These are phyloP conservation scores for Colletotrichum magnum DNA, from an alignment of 2,329 filamentous ascomycete genomes.

Conservation along the genomic window DNA sequence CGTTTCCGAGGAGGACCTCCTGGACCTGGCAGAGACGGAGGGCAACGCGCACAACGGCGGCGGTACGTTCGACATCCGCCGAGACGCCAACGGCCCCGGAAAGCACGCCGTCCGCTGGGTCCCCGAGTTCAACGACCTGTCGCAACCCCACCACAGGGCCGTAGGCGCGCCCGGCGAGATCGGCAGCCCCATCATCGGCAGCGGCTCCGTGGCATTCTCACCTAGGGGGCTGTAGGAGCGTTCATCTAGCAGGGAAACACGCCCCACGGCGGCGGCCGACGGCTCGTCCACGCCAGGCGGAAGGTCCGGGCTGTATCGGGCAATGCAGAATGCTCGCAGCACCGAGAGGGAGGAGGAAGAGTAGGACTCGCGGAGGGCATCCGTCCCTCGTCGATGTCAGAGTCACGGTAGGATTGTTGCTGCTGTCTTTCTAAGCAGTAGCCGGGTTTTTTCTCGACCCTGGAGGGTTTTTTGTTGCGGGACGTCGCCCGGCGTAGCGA, in stretches of 20 bases:
- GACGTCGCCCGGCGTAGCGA: neutral
- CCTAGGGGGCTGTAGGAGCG: constrained; percentile 37
- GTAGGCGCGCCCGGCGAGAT: constrained; percentile 77
- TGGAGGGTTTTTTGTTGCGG: neutral
- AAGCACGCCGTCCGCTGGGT: constrained; percentile 68
- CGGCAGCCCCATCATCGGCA: constrained; percentile 73
- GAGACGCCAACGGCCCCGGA: constrained; percentile 58
- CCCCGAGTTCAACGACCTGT: constrained; percentile 61
- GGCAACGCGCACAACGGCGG: constrained; percentile 90
- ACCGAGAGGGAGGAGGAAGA: neutral
- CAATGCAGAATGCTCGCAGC: constrained; percentile 10
- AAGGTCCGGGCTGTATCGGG: constrained; percentile 5
- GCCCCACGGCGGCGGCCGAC: neutral
- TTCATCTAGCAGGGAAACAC: constrained; percentile 13
- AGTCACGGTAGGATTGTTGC: neutral
- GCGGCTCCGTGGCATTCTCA: constrained; percentile 49
- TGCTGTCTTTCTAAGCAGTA: too few relatives aligned
- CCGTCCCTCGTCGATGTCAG: neutral
- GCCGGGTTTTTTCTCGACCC: too few relatives aligned
- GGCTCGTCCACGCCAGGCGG: neutral
- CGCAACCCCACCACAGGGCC: constrained; percentile 57
- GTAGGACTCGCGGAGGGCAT: neutral
- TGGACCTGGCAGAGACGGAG: constrained; percentile 91
- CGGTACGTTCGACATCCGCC: constrained; percentile 83
- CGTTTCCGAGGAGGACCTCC: constrained; percentile 76